These are phyloP conservation scores for Colletotrichum somersetense DNA, from an alignment of 2,329 filamentous ascomycete species.

Conservation along the genomic window DNA sequence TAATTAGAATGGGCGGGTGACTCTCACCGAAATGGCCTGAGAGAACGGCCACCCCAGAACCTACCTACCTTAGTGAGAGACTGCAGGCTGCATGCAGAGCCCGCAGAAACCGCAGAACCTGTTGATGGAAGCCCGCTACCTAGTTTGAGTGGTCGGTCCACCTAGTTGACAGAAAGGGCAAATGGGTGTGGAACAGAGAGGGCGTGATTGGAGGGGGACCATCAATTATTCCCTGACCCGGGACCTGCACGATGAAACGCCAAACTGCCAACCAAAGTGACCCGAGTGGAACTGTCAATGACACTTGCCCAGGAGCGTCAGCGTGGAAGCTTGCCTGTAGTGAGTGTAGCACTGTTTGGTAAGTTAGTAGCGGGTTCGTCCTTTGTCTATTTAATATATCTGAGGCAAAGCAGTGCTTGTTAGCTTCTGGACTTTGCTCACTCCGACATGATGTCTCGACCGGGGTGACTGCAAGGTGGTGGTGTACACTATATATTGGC, in stretches of 20 bases:
- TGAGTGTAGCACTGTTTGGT: background rate
- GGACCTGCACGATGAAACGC: slow-evolving; percentile 40
- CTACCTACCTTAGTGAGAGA: background rate
- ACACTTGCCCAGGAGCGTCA: background rate
- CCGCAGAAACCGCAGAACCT: background rate
- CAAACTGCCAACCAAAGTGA: slow-evolving; percentile 9
- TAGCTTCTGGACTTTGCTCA: slow-evolving; percentile 23
- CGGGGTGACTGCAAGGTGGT: background rate
- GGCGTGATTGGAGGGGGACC: slow-evolving; percentile 31
- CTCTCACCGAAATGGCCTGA: background rate
- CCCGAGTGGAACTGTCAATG: background rate
- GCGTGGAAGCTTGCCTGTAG: background rate
- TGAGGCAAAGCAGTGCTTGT: slow-evolving; percentile 27
- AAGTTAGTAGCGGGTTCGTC: background rate
- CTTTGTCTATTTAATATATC: slow-evolving; percentile 9
- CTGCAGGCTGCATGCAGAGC: background rate
- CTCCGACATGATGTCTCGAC: background rate
- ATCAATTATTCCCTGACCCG: slow-evolving; percentile 23
- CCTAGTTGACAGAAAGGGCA: slow-evolving; percentile 19
- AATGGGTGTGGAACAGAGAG: slow-evolving; percentile 21
- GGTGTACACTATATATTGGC: background rate
- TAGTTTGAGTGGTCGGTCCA: background rate
- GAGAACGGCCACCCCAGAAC: background rate
- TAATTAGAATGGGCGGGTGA: slow-evolving; percentile 2
- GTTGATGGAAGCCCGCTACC: background rate